Evolutionary conservation across 2,329 filamentous ascomycete species (phyloP).

Genomic region (Sordariomycetes sp.): DNA sequence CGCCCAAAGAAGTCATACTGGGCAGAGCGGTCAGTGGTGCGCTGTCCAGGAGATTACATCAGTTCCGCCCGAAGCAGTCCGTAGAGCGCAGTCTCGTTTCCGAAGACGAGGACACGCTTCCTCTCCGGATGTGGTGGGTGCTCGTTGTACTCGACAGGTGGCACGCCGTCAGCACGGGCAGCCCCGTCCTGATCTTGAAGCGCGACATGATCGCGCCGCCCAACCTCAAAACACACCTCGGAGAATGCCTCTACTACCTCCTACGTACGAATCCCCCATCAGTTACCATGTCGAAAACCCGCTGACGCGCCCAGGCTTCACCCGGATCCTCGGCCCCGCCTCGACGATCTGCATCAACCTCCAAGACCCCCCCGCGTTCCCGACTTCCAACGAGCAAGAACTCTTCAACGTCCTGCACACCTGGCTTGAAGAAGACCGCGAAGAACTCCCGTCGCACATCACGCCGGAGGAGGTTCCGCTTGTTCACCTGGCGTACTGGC

Average conservation of each 20-base stretch:
- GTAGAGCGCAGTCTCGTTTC: constrained; percentile 21
- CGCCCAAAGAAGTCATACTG: constrained; percentile 41
- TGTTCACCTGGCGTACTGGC: constrained; percentile 57
- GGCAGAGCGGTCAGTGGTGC: constrained; percentile 52
- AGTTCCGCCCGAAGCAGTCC: neutral
- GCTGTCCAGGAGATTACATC: constrained; percentile 50
- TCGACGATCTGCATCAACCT: constrained; percentile 20
- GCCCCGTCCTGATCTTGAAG: constrained; percentile 48
- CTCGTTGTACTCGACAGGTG: constrained; percentile 60
- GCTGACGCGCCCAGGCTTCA: constrained; percentile 31
- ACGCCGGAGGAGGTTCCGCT: constrained; percentile 37
- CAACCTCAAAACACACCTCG: constrained; percentile 46
- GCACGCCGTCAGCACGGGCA: constrained; percentile 56
- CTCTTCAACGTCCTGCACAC: constrained; percentile 1
- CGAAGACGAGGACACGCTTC: constrained; percentile 49
- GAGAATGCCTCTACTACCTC: constrained; percentile 50
- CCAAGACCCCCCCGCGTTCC: neutral
- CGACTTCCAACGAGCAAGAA: neutral
- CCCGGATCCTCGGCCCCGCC: constrained; percentile 34
- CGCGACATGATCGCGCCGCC: constrained; percentile 44
- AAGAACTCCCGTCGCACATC: constrained; percentile 45
- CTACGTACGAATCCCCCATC: constrained; percentile 34
- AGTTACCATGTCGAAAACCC: neutral
- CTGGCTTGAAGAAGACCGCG: constrained; percentile 45
- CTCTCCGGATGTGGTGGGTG: constrained; percentile 57